Percentiles rank a stretch among this genome's conserved stretches.
Evolutionary conservation across 495 filamentous ascomycete species (phyloP).

Genomic region (Astrothelium macrocarpum): DNA sequence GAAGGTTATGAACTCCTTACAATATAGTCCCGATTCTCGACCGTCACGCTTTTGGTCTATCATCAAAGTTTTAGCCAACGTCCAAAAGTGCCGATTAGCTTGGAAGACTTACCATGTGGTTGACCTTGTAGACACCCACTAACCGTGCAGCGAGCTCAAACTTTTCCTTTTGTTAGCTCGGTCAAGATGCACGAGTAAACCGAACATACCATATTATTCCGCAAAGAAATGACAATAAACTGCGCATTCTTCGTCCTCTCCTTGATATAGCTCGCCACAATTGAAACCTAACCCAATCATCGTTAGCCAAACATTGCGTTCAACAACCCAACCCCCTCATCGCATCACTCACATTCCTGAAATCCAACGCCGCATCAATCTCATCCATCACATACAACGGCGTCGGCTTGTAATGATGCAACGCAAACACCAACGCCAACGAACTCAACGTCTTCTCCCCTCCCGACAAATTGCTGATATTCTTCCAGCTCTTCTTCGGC

Average conservation of each 20-base stretch:
- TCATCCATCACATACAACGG: slow-evolving; percentile 99
- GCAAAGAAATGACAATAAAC: slow-evolving; percentile 94
- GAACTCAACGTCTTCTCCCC: slow-evolving; percentile 95
- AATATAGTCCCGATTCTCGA: slow-evolving; percentile 27
- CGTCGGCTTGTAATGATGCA: slow-evolving; percentile 97
- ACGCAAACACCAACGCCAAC: slow-evolving; percentile 88
- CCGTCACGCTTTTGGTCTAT: slow-evolving; percentile 28
- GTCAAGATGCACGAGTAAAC: background rate
- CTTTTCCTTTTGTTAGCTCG: background rate
- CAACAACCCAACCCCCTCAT: slow-evolving; percentile 1
- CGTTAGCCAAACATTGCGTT: background rate
- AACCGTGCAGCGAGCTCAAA: slow-evolving; percentile 91
- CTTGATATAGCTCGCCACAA: slow-evolving; percentile 97
- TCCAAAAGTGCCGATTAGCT: background rate
- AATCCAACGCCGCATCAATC: slow-evolving; percentile 96
- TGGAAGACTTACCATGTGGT: slow-evolving; percentile 66
- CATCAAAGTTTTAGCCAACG: background rate
- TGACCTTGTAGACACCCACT: slow-evolving; percentile 97
- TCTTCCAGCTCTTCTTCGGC: slow-evolving; percentile 99
- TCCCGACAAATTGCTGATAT: slow-evolving; percentile 87
- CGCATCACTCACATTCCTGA: slow-evolving; percentile 79
- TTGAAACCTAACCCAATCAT: slow-evolving; percentile 67
- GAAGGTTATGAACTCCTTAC: background rate
- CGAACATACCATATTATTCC: slow-evolving; percentile 74
- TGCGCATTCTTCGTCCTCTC: slow-evolving; percentile 98